Base-by-base conservation (phyloP, 805 yeast genomes). In the Saccharomycopsis sp. region DNA sequence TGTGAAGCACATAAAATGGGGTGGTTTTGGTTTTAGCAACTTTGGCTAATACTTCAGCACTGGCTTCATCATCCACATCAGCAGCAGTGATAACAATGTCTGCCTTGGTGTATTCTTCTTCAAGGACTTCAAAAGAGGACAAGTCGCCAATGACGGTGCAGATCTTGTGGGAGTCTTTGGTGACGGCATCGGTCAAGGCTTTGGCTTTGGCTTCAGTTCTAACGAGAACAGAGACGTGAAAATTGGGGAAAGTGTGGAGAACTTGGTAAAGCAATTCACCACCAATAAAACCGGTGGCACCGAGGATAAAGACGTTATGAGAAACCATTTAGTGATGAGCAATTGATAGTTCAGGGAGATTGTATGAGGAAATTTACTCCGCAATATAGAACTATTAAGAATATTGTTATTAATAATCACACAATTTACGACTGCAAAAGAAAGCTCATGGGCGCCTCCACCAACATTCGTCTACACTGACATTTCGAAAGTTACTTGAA, bases 201-300 rank as follows among this genome's bases (percentile, higher is more conserved):
- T 41, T 49, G 8, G 53, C 52, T 41, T 55, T 56, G 21, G 36
- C 49, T 19, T 48, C 43, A 19, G 47, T 30, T 27, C 62, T 41
- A 17, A 56, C 58, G 15, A 58, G 40, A 2, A 55, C 59, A 4
- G 53, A 47, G 4, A 59, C 41, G 6, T 45, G 47, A 36, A 34
- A 31, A 18, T 46, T 45, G n/a, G 45, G 33, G 14, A 40, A 35
- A 38, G 32, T 36, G 37, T 39, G 26, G 14, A 57, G 41, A 9
- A 59, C 36, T 38, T 53, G 49, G 46, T 52, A 46, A 10, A 59
- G 43, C 5, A 55, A 51, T 38, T 55, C 51, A 6, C 60, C 61
- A 3, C 61, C 63, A 32, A 58, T 55, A 44, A 51, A 58, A n/a
- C 62, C 62, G 3, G 61, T 58, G n/a, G 61, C 61, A n/a, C 64